These are phyloP conservation scores for Rhizophagus clarus DNA, from an alignment of 192 early-diverging fungal species.

Conservation along the genomic window DNA sequence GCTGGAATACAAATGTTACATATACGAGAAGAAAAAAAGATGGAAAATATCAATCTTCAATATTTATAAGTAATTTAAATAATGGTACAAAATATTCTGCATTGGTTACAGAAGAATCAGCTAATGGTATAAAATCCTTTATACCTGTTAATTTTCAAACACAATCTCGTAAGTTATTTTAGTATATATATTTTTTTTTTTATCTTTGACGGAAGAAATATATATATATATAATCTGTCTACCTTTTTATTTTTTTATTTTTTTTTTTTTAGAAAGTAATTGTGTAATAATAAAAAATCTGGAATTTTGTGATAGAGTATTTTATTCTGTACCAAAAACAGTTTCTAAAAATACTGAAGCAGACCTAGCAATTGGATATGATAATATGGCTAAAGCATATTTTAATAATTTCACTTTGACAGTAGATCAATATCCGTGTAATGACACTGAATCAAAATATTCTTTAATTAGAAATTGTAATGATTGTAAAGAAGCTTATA, in stretches of 20 bases:
- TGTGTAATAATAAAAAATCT: constrained; percentile 55
- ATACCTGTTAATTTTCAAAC: constrained; percentile 37
- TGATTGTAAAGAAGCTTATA: constrained; percentile 56
- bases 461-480: constrained; percentile 58
- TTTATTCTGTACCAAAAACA: constrained; percentile 53
- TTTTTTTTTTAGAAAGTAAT: constrained; percentile 35
- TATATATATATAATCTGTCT: neutral
- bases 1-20: constrained; percentile 40
- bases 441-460: constrained; percentile 43
- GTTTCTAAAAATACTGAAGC: constrained; percentile 5
- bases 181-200: neutral
- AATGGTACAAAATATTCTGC: constrained; percentile 45
- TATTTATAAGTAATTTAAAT: constrained; percentile 32
- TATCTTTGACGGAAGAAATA: neutral
- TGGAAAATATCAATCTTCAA: constrained; percentile 27
- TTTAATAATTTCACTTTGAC: constrained; percentile 53
- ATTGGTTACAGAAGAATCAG: constrained; percentile 41
- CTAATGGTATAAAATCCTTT: constrained; percentile 33
- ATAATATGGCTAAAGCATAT: constrained; percentile 39
- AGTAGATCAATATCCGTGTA: constrained; percentile 53
- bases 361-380: constrained; percentile 49
- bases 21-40: constrained; percentile 31
- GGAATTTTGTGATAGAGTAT: constrained; percentile 53
- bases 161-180: constrained; percentile 35
- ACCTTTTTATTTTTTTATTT: neutral